Evolutionary conservation across 2,329 filamentous ascomycete genomes (phyloP).

Genomic region (Colletotrichum chrysophilum): DNA sequence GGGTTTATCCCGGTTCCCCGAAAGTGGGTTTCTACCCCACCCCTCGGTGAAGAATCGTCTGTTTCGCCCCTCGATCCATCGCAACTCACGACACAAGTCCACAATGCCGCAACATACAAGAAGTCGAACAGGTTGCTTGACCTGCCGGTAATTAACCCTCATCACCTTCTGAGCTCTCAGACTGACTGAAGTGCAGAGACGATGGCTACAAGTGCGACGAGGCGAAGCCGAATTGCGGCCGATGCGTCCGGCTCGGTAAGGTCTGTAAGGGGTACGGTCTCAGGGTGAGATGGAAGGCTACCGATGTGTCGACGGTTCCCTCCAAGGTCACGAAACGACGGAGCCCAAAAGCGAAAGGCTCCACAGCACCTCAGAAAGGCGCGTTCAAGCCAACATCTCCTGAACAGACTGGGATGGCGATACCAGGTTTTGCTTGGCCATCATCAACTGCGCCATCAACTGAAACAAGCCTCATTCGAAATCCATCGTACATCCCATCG

Average conservation of each 20-base stretch:
- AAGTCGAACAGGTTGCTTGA: conserved; percentile 14
- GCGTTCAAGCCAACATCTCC: accelerated
- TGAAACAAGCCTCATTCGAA: background rate
- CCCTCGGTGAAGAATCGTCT: background rate
- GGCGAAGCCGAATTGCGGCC: conserved; percentile 32
- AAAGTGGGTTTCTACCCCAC: background rate
- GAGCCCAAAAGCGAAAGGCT: background rate
- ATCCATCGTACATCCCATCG: background rate
- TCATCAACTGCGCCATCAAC: background rate
- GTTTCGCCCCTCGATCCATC: background rate
- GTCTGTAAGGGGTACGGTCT: conserved; percentile 35
- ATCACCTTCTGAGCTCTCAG: accelerated
- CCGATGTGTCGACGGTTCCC: background rate
- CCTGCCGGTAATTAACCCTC: background rate
- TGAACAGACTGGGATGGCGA: accelerated
- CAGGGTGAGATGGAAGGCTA: conserved; percentile 30
- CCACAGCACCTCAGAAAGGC: accelerated
- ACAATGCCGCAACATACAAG: conserved; percentile 9
- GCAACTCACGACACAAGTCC: background rate
- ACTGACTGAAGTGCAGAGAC: conserved; percentile 20
- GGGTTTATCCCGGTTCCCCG: background rate
- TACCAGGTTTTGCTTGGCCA: background rate
- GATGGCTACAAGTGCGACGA: conserved; percentile 40
- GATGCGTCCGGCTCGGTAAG: conserved; percentile 33
- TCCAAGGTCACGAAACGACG: background rate